Evolutionary conservation across 805 yeast species (phyloP), one percentile per base, ranked within the genome.

Genomic region (Ogataea nonfermentans): DNA sequence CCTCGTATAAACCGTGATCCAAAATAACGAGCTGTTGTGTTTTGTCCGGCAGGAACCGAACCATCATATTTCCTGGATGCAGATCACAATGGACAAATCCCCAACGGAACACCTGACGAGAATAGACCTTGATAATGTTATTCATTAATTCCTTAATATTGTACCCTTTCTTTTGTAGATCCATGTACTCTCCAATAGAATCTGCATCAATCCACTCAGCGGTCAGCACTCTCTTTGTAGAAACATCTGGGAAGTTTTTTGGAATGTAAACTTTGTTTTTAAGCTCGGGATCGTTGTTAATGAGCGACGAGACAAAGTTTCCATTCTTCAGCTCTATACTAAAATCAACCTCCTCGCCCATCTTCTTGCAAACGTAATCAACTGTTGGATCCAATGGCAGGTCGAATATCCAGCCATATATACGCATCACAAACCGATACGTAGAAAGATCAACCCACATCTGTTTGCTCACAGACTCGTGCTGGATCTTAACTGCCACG

Each of bases 141-240:
- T 63, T 57, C 74, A 81, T 67, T n/a, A 78, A 62, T 15, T 53
- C 45, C 13, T 59, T 44, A 23, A 68, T 52, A 49, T 74, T 62
- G 51, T 58, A 73, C 2, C 68, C 66, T 9, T 58, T 54, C 9
- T 62, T 62, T 24, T 63, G 51, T 15, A 84, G 58, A 20, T 56
- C 63, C 15, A 68, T 62, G 36, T 67, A 68, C 41, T 71, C 66
- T n/a, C 72, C 62, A 41, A 85, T 59, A 0, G 82, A 60, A 12
- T 75, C 73, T 17, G 90, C 93, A 25, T 84, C 84, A 33, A 84
- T 79, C 89, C 90, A 85, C 59, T 85, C 93, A 17, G 79, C 71
- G 9, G 78, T 71, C 30, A 84, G 57, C 3, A 84, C 78, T 34
- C 77, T 71, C 28, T 57, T 52, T 1, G 79, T 66, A 10, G 81